These are phyloP conservation scores for Cystofilobasidium macerans DNA, from an alignment of 768 basidiomycete genomes.

Conservation along the genomic window DNA sequence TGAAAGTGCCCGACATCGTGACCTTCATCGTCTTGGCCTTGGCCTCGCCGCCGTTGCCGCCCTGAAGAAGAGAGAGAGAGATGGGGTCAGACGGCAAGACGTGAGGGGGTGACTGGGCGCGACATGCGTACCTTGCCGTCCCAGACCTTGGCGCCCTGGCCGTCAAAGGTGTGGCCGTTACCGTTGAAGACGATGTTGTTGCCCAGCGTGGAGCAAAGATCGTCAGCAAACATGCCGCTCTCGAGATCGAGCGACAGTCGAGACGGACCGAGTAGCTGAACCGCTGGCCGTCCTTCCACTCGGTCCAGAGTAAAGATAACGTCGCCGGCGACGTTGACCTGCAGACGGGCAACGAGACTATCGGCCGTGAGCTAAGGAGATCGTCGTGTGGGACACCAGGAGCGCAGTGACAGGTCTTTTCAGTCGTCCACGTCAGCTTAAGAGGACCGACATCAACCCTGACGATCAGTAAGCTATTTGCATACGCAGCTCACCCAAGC, in stretches of 20 bases:
- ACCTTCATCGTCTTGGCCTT: constrained; percentile 28
- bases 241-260: too few relatives aligned
- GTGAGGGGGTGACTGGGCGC: not conserved
- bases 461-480: too few relatives aligned
- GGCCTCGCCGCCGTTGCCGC: not conserved
- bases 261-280: constrained; percentile 23
- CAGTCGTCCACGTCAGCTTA: too few relatives aligned
- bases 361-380: too few relatives aligned
- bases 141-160: constrained; percentile 44
- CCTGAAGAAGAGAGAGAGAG: not conserved
- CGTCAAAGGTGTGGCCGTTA: constrained; percentile 42
- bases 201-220: too few relatives aligned
- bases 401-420: too few relatives aligned
- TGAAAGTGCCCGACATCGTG: not conserved
- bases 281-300: constrained; percentile 24
- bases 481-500: too few relatives aligned
- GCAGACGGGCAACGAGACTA: too few relatives aligned
- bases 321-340: constrained; percentile 54
- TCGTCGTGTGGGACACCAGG: too few relatives aligned
- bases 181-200: constrained; percentile 37
- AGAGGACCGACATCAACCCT: too few relatives aligned
- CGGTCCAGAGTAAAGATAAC: constrained; percentile 50
- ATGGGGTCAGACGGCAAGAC: too few relatives aligned
- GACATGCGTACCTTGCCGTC: constrained; percentile 27
- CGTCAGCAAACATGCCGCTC: too few relatives aligned